These are phyloP conservation scores for Bidens hawaiensis DNA, from an alignment of 140 eudicot species.

Conservation along the genomic window DNA sequence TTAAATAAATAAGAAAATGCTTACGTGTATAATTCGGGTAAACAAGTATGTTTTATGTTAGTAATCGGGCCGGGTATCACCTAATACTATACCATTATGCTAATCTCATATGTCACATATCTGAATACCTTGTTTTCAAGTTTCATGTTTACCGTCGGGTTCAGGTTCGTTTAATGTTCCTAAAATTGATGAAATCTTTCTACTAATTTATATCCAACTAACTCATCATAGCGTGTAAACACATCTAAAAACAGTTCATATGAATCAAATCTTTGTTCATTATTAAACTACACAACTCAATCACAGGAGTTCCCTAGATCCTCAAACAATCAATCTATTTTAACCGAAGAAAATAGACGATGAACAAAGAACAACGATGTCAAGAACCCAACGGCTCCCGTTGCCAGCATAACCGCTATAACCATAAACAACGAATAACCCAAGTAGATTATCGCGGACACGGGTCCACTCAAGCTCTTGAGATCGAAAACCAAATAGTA, in stretches of 20 bases:
- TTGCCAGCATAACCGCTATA: conserved; percentile 46
- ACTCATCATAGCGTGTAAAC: neutral
- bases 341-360: conserved; percentile 50
- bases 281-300: conserved; percentile 11
- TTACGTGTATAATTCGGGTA: no score
- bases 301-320: neutral
- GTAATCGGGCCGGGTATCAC: no score
- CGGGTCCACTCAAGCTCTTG: conserved; percentile 50
- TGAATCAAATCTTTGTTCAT: conserved; percentile 16
- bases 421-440: conserved; percentile 45
- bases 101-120: no score
- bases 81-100: no score
- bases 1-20: no score
- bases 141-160: no score
- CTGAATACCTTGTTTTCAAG: no score
- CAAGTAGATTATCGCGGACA: conserved; percentile 43
- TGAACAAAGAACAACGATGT: conserved; percentile 49
- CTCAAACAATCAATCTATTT: conserved; percentile 37
- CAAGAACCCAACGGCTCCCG: conserved; percentile 59
- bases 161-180: no score
- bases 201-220: neutral
- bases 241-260: conserved; percentile 3
- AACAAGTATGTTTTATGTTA: no score
- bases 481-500: conserved; percentile 46
- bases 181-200: neutral